Evolutionary conservation across 768 basidiomycete genomes (phyloP).

Genomic region (Tricholoma terreum): DNA sequence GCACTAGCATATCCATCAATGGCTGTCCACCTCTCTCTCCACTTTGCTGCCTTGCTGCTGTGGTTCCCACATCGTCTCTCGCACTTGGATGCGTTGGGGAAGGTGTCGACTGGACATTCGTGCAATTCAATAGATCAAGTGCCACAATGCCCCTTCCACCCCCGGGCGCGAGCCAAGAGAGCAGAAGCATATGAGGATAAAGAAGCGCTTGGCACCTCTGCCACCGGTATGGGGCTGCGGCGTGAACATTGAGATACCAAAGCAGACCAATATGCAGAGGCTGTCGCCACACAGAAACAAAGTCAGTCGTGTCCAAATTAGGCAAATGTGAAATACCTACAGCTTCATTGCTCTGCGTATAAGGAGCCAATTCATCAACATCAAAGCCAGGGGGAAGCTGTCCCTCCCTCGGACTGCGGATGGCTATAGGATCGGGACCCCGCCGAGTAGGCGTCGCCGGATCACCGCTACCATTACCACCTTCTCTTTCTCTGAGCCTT

Average conservation of each 20-base stretch:
- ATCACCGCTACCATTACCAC: conserved; percentile 16
- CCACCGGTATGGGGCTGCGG: conserved; percentile 73
- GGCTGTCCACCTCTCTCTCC: conserved; percentile 42
- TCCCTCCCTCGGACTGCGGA: conserved; percentile 29
- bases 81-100: conserved; percentile 80
- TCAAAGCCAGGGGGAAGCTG: conserved; percentile 42
- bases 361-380: conserved; percentile 42
- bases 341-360: conserved; percentile 47
- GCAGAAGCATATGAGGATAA: conserved; percentile 78
- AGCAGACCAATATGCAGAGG: conserved; percentile 81
- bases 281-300: conserved; percentile 40
- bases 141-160: conserved; percentile 85
- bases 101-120: conserved; percentile 78
- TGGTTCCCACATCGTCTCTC: conserved; percentile 81
- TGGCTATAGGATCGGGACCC: conserved; percentile 25
- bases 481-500: conserved; percentile 31
- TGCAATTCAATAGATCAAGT: conserved; percentile 83
- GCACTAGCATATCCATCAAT: conserved; percentile 74
- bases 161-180: conserved; percentile 84
- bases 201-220: conserved; percentile 78
- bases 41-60: conserved; percentile 69
- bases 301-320: conserved; percentile 10
- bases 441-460: conserved; percentile 22
- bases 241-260: conserved; percentile 94
- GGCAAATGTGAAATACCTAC: conserved; percentile 30